Evolutionary conservation across 805 yeast genomes (phyloP).

Genomic region (Candida taoyuanica): DNA sequence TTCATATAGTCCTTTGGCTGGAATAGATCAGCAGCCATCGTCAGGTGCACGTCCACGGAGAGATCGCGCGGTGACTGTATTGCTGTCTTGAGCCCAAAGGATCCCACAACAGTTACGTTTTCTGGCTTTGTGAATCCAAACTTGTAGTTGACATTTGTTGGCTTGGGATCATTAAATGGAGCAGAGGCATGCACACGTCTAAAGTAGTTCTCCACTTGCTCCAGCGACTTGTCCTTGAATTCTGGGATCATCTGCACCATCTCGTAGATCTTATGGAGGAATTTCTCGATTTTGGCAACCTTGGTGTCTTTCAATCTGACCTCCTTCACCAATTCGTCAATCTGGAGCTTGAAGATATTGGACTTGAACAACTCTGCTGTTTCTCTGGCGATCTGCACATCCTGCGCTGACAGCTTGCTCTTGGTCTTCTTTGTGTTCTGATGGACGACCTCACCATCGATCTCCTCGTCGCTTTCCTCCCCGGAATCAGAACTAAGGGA

Average conservation of each 20-base stretch:
- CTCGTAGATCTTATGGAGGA: constrained; percentile 68
- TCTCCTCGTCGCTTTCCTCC: constrained; percentile 26
- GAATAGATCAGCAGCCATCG: constrained; percentile 74
- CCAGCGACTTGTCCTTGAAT: constrained; percentile 44
- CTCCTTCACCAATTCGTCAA: constrained; percentile 85
- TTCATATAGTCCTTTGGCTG: constrained; percentile 87
- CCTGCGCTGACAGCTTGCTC: constrained; percentile 55
- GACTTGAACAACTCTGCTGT: constrained; percentile 93
- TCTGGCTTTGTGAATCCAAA: constrained; percentile 68
- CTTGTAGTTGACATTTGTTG: constrained; percentile 64
- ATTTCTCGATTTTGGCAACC: constrained; percentile 63
- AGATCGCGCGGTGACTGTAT: constrained; percentile 58
- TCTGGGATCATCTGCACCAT: constrained; percentile 62
- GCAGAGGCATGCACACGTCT: constrained; percentile 50
- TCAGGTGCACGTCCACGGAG: constrained; percentile 72
- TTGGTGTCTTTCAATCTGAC: constrained; percentile 68
- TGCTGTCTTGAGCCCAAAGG: constrained; percentile 83
- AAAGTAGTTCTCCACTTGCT: constrained; percentile 55
- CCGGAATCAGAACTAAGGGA: constrained; percentile 4
- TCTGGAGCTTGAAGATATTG: constrained; percentile 90
- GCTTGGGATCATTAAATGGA: constrained; percentile 91
- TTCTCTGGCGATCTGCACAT: constrained; percentile 86
- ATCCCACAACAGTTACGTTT: constrained; percentile 76
- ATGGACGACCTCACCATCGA: constrained; percentile 25
- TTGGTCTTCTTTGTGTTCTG: constrained; percentile 23